These are phyloP conservation scores for Alternaria arbusti DNA, from an alignment of 2,329 filamentous ascomycete species.

Conservation along the genomic window DNA sequence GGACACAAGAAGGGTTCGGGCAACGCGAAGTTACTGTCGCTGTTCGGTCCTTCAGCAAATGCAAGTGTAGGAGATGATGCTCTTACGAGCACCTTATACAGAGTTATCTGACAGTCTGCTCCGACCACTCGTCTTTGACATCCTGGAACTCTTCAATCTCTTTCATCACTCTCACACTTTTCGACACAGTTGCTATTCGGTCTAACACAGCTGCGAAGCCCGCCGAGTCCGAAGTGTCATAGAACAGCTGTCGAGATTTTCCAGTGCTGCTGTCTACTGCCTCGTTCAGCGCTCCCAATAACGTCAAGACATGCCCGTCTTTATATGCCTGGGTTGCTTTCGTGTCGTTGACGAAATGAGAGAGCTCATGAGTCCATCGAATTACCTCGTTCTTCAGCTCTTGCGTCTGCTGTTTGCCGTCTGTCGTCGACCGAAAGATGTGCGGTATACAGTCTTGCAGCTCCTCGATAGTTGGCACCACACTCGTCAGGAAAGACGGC, in stretches of 20 bases:
- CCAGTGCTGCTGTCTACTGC: neutral
- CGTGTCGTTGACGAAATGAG: neutral
- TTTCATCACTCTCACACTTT: neutral
- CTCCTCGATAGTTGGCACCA: neutral
- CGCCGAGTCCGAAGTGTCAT: neutral
- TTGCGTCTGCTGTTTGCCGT: neutral
- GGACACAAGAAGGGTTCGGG: constrained; percentile 5
- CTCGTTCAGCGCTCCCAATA: neutral
- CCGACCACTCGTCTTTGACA: neutral
- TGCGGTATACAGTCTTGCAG: neutral
- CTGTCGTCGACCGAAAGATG: neutral
- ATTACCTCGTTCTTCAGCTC: neutral
- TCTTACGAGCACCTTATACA: neutral
- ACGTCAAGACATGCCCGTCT: neutral
- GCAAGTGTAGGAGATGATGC: neutral
- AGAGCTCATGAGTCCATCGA: neutral
- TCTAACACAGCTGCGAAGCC: neutral
- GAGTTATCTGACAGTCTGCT: neutral
- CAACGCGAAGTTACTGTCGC: constrained; percentile 3
- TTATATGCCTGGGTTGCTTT: neutral
- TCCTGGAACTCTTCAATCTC: constrained; percentile 4
- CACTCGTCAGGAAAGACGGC: neutral
- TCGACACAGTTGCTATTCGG: neutral
- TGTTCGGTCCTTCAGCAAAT: neutral
- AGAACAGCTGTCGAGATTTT: neutral